Evolutionary conservation across 768 basidiomycete species (phyloP).

Genomic region (Suillus plorans): DNA sequence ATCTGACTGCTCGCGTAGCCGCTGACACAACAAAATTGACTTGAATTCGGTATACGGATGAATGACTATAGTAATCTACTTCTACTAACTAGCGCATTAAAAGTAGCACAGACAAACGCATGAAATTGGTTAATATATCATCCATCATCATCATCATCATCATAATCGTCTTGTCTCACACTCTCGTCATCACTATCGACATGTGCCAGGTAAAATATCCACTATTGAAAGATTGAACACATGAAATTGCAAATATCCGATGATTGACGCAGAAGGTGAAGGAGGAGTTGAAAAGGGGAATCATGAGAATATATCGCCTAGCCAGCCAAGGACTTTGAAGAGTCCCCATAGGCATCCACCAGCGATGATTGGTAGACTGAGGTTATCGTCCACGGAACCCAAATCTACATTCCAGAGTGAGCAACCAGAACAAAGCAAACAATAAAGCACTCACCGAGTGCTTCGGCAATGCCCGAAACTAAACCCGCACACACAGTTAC

Average conservation of each 20-base stretch:
- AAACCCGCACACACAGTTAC: slow-evolving; percentile 69
- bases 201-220: slow-evolving; percentile 1
- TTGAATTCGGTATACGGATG: slow-evolving; percentile 2
- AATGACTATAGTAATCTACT: slow-evolving; percentile 4
- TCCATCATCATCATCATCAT: not conserved
- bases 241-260: not conserved
- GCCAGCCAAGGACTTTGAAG: slow-evolving; percentile 41
- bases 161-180: not conserved
- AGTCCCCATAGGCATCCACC: slow-evolving; percentile 69
- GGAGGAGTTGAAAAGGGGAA: not conserved
- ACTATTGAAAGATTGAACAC: not conserved
- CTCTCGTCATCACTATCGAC: slow-evolving; percentile 1
- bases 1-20: not conserved
- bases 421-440: not conserved
- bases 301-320: slow-evolving; percentile 25
- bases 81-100: slow-evolving; percentile 3
- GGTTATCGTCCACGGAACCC: slow-evolving; percentile 83
- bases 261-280: not conserved
- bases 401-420: slow-evolving; percentile 52
- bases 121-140: slow-evolving; percentile 1
- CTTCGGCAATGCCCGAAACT: slow-evolving; percentile 85
- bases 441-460: slow-evolving; percentile 61
- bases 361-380: slow-evolving; percentile 86
- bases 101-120: not conserved
- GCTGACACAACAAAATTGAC: not conserved